Conservation (phyloP, 1,139 yeast genomes). For the Debaryomycetaceae sp. region DNA sequence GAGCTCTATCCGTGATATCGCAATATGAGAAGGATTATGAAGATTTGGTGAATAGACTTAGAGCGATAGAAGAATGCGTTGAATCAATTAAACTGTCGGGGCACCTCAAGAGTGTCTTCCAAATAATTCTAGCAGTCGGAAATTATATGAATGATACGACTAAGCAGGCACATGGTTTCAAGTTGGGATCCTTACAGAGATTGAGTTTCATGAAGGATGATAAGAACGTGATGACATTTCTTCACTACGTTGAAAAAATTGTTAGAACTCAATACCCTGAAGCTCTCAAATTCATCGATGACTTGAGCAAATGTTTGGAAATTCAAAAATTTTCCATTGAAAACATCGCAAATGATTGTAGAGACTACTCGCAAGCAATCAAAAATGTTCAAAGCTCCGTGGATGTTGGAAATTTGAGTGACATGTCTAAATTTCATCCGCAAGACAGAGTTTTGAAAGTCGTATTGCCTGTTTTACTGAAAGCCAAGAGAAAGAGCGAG, state of each 20-base stretch:
- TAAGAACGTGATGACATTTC: conserved; percentile 71
- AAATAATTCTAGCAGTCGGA: conserved; percentile 77
- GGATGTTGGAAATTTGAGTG: conserved; percentile 74
- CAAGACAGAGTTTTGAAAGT: conserved; percentile 60
- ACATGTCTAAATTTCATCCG: conserved; percentile 72
- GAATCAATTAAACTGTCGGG: conserved; percentile 56
- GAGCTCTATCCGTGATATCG: conserved; percentile 61
- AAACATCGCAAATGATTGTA: conserved; percentile 60
- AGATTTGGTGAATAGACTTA: conserved; percentile 59
- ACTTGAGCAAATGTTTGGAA: conserved; percentile 53
- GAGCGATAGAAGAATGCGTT: conserved; percentile 63
- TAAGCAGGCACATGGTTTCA: conserved; percentile 79
- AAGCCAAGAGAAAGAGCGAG: conserved; percentile 65
- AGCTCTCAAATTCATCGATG: conserved; percentile 54
- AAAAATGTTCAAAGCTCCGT: conserved; percentile 69
- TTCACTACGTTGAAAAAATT: conserved; percentile 76
- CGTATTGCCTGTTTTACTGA: conserved; percentile 62
- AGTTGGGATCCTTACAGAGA: conserved; percentile 69
- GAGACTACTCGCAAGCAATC: conserved; percentile 52
- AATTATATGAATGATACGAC: conserved; percentile 79
- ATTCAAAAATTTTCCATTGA: conserved; percentile 69
- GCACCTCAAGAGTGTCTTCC: conserved; percentile 63
- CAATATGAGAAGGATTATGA: conserved; percentile 67
- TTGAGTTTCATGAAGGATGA: conserved; percentile 75
- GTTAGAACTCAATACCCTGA: conserved; percentile 68